phyloP scores from a whole-genome alignment of 78 protist species.

The Emiliania huxleyi region DNA sequence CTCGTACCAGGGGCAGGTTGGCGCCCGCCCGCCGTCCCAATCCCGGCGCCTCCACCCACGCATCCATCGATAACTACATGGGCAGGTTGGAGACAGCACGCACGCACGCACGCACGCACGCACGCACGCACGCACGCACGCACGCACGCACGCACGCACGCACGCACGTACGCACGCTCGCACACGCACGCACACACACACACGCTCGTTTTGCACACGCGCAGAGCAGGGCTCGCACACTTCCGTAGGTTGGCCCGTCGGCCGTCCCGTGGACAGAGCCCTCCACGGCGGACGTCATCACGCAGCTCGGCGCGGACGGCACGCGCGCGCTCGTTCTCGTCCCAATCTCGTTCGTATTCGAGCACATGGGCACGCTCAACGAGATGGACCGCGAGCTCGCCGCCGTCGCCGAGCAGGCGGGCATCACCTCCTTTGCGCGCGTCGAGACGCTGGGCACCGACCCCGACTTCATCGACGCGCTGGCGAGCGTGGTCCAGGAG shows the following conservation, averaged over 20 bases:
- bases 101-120: too few species aligned
- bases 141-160: too few species aligned
- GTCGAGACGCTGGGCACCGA: slow-evolving; percentile 32
- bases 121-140: too few species aligned
- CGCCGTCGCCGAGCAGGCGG: background rate
- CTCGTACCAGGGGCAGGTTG: background rate
- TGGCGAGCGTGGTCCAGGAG: slow-evolving; percentile 15
- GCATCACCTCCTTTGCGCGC: slow-evolving; percentile 6
- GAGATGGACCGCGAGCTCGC: slow-evolving; percentile 1
- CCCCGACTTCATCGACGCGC: slow-evolving; percentile 25
- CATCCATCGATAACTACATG: too few species aligned
- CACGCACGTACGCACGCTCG: too few species aligned
- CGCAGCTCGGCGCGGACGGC: slow-evolving; percentile 12
- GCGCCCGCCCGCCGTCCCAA: too few species aligned
- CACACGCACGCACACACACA: too few species aligned
- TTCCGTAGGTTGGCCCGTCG: background rate
- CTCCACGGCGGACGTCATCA: background rate
- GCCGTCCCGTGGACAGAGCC: slow-evolving; percentile 36
- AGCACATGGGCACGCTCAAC: slow-evolving; percentile 47
- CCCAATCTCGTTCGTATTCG: slow-evolving; percentile 36
- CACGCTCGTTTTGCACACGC: too few species aligned
- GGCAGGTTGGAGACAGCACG: too few species aligned
- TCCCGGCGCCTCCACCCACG: too few species aligned
- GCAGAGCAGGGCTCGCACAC: too few species aligned
- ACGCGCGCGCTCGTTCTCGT: background rate